phyloP scores from a whole-genome alignment of 2,329 filamentous ascomycete genomes.

The Penicillium sp. region DNA sequence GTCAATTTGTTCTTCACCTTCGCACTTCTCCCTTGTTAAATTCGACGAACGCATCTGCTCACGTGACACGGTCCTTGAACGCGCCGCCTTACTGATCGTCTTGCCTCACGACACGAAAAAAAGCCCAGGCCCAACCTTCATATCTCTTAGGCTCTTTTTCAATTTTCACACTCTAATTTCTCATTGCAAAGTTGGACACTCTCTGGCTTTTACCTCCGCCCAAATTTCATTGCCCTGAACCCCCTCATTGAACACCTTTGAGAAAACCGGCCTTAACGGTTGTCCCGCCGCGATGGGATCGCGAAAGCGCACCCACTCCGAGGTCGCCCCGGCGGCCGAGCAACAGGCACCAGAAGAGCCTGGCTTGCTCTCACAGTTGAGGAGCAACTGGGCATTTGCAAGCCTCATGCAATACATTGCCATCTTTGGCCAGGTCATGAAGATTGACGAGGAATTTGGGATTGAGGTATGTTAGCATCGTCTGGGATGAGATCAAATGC shows the following conservation, averaged over 20 bases:
- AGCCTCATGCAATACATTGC: conserved; percentile 92
- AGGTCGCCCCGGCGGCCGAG: conserved; percentile 53
- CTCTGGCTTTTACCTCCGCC: conserved; percentile 4
- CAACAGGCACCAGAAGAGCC: conserved; percentile 39
- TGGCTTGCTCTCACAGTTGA: conserved; percentile 63
- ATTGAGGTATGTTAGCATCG: conserved; percentile 68
- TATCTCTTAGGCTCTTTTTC: not conserved
- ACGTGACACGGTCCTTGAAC: conserved; percentile 37
- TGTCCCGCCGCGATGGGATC: conserved; percentile 50
- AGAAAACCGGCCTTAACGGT: conserved; percentile 31
- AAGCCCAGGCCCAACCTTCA: conserved; percentile 7
- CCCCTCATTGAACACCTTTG: conserved; percentile 13
- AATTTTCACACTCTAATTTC: not conserved
- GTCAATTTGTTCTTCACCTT: not conserved
- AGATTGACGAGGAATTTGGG: conserved; percentile 83
- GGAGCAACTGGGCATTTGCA: conserved; percentile 95
- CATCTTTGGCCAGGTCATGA: conserved; percentile 84
- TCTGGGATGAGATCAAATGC: not conserved
- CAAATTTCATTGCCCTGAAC: not conserved
- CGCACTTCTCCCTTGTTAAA: not conserved
- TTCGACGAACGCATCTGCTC: conserved; percentile 20
- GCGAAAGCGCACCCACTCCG: conserved; percentile 57
- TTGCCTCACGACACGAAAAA: conserved; percentile 30
- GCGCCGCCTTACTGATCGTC: conserved; percentile 33
- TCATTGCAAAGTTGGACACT: not conserved